Percentiles rank a stretch among this genome's conserved stretches.
Evolutionary conservation across 139 green algal genomes (phyloP).

Genomic region (Asterochloris erici): DNA sequence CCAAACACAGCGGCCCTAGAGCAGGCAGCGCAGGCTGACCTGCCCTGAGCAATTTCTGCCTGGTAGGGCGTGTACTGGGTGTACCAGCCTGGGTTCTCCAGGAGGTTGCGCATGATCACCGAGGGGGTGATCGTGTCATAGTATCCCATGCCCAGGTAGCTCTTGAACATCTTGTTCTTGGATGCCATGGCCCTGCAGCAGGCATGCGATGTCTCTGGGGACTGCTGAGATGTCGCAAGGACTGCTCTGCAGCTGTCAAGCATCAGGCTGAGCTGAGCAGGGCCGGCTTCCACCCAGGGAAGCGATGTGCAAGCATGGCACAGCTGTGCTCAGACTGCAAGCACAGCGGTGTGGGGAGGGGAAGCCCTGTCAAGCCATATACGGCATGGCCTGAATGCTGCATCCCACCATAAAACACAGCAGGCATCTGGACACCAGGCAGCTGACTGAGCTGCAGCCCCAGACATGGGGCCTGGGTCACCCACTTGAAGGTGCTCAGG

Average conservation of each 20-base stretch:
- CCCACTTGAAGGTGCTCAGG: constrained; percentile 85
- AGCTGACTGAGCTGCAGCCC: not conserved
- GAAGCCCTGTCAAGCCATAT: no score
- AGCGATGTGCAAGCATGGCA: no score
- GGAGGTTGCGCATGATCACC: constrained; percentile 97
- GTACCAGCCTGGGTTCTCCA: constrained; percentile 99
- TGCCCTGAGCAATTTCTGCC: constrained; percentile 88
- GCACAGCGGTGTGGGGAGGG: no score
- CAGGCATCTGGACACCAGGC: not conserved
- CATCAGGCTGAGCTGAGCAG: not conserved
- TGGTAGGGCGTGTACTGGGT: constrained; percentile 99
- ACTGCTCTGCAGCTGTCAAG: not conserved
- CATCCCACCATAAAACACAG: no score
- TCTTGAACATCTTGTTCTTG: constrained; percentile 98
- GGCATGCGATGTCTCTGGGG: not conserved
- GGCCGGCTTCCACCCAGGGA: no score
- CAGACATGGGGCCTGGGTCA: not conserved
- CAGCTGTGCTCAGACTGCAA: no score
- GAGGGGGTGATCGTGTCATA: constrained; percentile 88
- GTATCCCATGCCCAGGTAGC: constrained; percentile 98
- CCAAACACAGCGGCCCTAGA: constrained; percentile 30
- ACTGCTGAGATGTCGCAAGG: not conserved
- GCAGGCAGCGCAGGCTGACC: constrained; percentile 27
- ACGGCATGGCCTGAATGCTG: no score
- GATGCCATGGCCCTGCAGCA: constrained; percentile 82